Evolutionary conservation across 2,329 filamentous ascomycete species (phyloP).

Genomic region (Scedosporium boydii): DNA sequence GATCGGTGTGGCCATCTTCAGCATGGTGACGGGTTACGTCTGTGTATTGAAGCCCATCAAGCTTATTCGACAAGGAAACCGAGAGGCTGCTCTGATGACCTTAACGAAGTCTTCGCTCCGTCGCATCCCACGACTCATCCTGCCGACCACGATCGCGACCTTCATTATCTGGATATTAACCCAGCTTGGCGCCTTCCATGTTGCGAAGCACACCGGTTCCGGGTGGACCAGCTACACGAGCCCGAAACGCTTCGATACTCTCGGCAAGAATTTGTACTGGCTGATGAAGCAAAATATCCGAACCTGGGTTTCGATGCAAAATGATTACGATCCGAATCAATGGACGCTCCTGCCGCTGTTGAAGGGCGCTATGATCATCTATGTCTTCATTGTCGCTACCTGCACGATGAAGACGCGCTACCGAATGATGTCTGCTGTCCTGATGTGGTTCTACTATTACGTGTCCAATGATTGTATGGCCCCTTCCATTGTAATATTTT

Average conservation of each 20-base stretch:
- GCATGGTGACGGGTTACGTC: conserved; percentile 55
- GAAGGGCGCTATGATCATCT: conserved; percentile 44
- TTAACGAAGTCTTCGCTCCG: conserved; percentile 49
- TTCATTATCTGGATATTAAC: conserved; percentile 42
- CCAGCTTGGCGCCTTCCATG: conserved; percentile 46
- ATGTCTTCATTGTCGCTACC: conserved; percentile 41
- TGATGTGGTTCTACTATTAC: conserved; percentile 41
- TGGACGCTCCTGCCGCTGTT: conserved; percentile 49
- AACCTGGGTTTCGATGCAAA: conserved; percentile 41
- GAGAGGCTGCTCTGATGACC: conserved; percentile 40
- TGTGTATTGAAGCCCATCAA: conserved; percentile 52
- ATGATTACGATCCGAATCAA: conserved; percentile 47
- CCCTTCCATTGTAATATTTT: not conserved
- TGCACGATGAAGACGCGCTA: conserved; percentile 37
- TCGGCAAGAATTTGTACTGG: conserved; percentile 7
- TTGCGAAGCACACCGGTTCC: conserved; percentile 44
- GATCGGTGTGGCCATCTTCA: conserved; percentile 57
- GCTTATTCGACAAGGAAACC: conserved; percentile 42
- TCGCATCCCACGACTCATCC: conserved; percentile 46
- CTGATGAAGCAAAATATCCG: conserved; percentile 34
- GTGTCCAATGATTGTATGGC: conserved; percentile 16
- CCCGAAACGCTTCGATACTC: not conserved
- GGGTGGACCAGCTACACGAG: conserved; percentile 31
- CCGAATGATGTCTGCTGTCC: conserved; percentile 35
- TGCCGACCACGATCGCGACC: conserved; percentile 48